phyloP scores from a whole-genome alignment of 495 filamentous ascomycete genomes.

The Parathielavia appendiculata region DNA sequence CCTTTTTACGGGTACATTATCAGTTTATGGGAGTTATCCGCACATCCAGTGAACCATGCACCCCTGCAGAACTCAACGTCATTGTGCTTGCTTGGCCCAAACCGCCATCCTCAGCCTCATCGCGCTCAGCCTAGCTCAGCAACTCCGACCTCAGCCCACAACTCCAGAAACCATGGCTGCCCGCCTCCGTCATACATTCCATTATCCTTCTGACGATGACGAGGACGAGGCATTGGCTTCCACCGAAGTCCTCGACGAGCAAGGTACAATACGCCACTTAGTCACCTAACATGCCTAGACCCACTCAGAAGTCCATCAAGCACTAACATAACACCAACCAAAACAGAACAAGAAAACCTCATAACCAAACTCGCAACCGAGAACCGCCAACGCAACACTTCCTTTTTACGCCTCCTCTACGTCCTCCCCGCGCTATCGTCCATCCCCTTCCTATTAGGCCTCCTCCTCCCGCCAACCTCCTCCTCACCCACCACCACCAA shows the following conservation, averaged over 20 bases:
- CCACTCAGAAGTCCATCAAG: too few species aligned
- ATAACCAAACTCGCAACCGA: constrained; percentile 53
- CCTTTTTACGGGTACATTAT: too few species aligned
- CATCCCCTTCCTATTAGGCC: constrained; percentile 17
- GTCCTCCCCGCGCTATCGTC: constrained; percentile 22
- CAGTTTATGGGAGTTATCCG: too few species aligned
- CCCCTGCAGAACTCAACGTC: not conserved
- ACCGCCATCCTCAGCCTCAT: constrained; percentile 1
- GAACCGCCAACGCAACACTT: constrained; percentile 54
- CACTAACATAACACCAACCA: not conserved
- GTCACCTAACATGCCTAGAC: too few species aligned
- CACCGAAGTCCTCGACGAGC: constrained; percentile 57
- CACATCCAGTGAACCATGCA: too few species aligned
- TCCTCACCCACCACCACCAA: constrained; percentile 21
- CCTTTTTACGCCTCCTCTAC: constrained; percentile 43
- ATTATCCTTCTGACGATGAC: constrained; percentile 54
- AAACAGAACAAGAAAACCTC: constrained; percentile 63
- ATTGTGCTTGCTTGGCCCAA: constrained; percentile 6
- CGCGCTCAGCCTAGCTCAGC: not conserved
- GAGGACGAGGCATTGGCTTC: constrained; percentile 29
- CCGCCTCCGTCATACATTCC: constrained; percentile 57
- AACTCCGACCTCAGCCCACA: not conserved
- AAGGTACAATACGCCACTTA: constrained; percentile 49
- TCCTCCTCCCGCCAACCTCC: constrained; percentile 51
- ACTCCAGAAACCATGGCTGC: constrained; percentile 24